Conservation (phyloP, 1,284 basidiomycete genomes). For the Porodaedalea pini region DNA sequence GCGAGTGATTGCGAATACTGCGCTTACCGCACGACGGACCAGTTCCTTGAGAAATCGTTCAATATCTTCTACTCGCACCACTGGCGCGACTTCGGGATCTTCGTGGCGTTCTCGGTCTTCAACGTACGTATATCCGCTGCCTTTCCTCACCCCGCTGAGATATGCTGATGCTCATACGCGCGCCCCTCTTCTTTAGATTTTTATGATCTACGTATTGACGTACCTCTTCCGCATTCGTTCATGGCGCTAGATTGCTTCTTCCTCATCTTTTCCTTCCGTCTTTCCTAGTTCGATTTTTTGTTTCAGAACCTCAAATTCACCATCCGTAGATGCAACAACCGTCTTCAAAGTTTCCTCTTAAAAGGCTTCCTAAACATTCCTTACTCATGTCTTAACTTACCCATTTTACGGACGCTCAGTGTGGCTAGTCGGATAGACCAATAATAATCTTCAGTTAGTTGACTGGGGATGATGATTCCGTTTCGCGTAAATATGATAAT, state of each 20-base stretch:
- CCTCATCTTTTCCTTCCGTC: background rate
- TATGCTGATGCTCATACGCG: background rate
- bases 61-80: constrained; percentile 47
- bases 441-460: background rate
- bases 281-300: background rate
- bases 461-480: background rate
- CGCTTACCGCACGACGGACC: constrained; percentile 39
- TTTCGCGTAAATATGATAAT: background rate
- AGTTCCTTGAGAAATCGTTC: constrained; percentile 39
- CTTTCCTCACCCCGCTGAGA: background rate
- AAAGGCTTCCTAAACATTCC: background rate
- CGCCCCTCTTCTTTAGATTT: constrained; percentile 27
- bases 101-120: constrained; percentile 42
- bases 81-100: constrained; percentile 50
- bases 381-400: background rate
- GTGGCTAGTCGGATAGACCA: background rate
- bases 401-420: background rate
- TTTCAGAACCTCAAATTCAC: background rate
- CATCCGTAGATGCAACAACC: background rate
- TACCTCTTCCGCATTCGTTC: constrained; percentile 37
- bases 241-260: constrained; percentile 3
- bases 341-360: background rate
- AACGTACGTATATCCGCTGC: constrained; percentile 44
- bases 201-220: constrained; percentile 32
- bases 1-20: constrained; percentile 59